Conservation (phyloP, 768 basidiomycete genomes). For the Auricularia sp. region DNA sequence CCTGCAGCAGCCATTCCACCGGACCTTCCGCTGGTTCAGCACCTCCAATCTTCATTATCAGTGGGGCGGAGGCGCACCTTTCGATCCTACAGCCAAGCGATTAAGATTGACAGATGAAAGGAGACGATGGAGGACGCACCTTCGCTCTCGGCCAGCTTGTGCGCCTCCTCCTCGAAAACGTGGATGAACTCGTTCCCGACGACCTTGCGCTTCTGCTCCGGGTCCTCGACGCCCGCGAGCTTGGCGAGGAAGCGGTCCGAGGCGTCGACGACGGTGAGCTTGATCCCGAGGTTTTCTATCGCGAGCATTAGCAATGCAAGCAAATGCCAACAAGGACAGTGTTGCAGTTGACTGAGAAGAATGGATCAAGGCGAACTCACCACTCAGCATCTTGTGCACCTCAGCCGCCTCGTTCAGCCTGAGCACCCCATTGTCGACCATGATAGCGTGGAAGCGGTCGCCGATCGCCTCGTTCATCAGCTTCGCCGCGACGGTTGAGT, state of each 20-base stretch:
- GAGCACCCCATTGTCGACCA: conserved; percentile 98
- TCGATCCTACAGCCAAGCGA: too few relatives aligned
- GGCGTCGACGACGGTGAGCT: conserved; percentile 91
- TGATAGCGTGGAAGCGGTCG: conserved; percentile 96
- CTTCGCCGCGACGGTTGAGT: conserved; percentile 96
- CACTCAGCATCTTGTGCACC: conserved; percentile 76
- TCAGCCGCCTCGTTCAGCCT: conserved; percentile 84
- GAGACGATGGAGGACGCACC: conserved; percentile 24
- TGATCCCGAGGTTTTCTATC: conserved; percentile 86
- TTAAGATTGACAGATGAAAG: background rate
- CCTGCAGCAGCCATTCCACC: conserved; percentile 95
- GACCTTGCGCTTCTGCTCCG: conserved; percentile 93
- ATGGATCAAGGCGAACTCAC: background rate
- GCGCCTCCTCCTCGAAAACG: conserved; percentile 90
- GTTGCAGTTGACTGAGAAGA: too few relatives aligned
- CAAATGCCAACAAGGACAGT: background rate
- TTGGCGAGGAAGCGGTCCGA: conserved; percentile 86
- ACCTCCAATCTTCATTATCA: too few relatives aligned
- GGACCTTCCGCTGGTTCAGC: conserved; percentile 48
- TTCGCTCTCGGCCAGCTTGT: conserved; percentile 71
- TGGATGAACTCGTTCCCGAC: conserved; percentile 99
- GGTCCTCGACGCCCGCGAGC: conserved; percentile 88
- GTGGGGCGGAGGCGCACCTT: too few relatives aligned
- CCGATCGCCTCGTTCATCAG: conserved; percentile 99
- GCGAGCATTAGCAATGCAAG: background rate